Evolutionary conservation across 345 rosid species (phyloP).

Genomic region (Citrus trifoliata): DNA sequence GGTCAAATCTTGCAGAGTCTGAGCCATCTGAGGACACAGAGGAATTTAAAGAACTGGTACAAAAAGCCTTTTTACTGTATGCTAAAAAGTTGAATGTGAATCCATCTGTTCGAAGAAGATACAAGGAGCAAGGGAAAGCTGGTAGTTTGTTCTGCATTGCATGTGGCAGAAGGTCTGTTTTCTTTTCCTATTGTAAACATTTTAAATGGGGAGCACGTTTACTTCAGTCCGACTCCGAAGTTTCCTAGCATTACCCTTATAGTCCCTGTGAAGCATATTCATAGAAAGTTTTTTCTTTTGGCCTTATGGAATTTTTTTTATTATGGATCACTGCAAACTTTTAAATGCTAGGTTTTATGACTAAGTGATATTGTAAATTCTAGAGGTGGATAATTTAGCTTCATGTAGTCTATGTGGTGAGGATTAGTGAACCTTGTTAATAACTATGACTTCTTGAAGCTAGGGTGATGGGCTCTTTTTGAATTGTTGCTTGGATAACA

Average conservation of each 20-base stretch:
- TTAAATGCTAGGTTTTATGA: not conserved
- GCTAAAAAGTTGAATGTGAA: slow-evolving; percentile 48
- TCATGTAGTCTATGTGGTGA: not conserved
- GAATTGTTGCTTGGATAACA: not conserved
- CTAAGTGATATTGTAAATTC: not conserved
- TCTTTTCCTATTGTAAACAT: slow-evolving; percentile 27
- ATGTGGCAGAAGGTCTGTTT: slow-evolving; percentile 70
- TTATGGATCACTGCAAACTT: not conserved
- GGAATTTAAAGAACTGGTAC: slow-evolving; percentile 53
- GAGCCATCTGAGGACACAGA: slow-evolving; percentile 49
- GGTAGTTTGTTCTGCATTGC: slow-evolving; percentile 73
- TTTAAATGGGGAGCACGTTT: slow-evolving; percentile 12
- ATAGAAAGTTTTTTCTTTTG: not conserved
- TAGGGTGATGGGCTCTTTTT: not conserved
- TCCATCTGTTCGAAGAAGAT: slow-evolving; percentile 49
- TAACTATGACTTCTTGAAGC: not conserved
- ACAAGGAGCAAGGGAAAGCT: slow-evolving; percentile 66
- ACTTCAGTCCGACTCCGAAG: not conserved
- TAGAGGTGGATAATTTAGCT: slow-evolving; percentile 3
- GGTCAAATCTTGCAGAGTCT: slow-evolving; percentile 25
- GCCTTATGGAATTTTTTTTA: not conserved
- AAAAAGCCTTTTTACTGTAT: slow-evolving; percentile 49
- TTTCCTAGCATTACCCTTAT: slow-evolving; percentile 16
- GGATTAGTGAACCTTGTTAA: not conserved
- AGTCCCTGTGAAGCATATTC: not conserved